A percentile compares a stretch with the other conserved stretches of the same genome.
Evolutionary conservation across 1,284 basidiomycete genomes (phyloP).

Genomic region (Rugosomyces carneus): DNA sequence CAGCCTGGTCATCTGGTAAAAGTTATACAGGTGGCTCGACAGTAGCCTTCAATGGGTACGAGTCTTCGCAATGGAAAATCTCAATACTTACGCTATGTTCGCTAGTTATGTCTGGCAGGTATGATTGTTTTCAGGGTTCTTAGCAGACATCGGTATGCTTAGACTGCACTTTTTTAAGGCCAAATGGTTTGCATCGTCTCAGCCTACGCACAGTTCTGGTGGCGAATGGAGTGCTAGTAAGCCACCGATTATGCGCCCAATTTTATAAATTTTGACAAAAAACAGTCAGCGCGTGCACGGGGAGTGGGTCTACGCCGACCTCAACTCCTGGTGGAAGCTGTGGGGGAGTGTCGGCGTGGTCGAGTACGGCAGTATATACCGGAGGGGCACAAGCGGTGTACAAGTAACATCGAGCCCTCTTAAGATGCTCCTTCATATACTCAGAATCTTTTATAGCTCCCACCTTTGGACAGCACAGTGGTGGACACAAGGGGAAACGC

Average conservation of each 20-base stretch:
- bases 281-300: slow-evolving; percentile 54
- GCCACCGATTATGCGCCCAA: slow-evolving; percentile 16
- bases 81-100: background rate
- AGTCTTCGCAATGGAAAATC: background rate
- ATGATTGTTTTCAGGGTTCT: background rate
- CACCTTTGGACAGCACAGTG: slow-evolving; percentile 60
- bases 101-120: slow-evolving; percentile 65
- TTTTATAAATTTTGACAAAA: background rate
- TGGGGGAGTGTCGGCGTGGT: slow-evolving; percentile 48
- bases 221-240: slow-evolving; percentile 62
- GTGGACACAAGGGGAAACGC: slow-evolving; percentile 56
- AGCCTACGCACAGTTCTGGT: slow-evolving; percentile 44
- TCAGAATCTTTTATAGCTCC: slow-evolving; percentile 27
- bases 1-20: slow-evolving; percentile 43
- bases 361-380: slow-evolving; percentile 38
- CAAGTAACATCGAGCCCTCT: slow-evolving; percentile 29
- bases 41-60: slow-evolving; percentile 51
- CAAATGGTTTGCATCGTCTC: slow-evolving; percentile 49
- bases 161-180: slow-evolving; percentile 31
- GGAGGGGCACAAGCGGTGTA: slow-evolving; percentile 47
- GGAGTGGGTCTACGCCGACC: slow-evolving; percentile 20
- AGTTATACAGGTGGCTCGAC: slow-evolving; percentile 46
- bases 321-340: slow-evolving; percentile 34
- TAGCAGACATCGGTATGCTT: background rate
- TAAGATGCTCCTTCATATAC: slow-evolving; percentile 7